These are phyloP conservation scores for Hymenoscyphus fructigenus DNA, from an alignment of 2,329 filamentous ascomycete genomes.

Conservation along the genomic window DNA sequence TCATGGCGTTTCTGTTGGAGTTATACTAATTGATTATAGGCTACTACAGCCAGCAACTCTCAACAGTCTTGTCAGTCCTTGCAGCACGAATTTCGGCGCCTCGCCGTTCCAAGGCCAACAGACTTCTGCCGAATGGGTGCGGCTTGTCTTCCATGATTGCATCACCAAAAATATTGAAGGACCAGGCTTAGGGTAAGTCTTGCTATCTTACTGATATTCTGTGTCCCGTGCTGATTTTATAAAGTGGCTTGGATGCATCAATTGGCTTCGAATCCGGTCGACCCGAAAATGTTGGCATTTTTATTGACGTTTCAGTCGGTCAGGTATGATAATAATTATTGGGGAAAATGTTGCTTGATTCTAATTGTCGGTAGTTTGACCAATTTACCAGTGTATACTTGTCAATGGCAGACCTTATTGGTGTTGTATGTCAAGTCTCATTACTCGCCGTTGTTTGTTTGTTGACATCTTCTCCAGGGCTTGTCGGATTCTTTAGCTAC, in stretches of 20 bases:
- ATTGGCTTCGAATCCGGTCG: conserved; percentile 25
- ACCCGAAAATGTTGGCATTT: conserved; percentile 50
- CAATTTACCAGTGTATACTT: conserved; percentile 11
- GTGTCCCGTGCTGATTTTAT: conserved; percentile 31
- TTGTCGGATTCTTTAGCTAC: conserved; percentile 7
- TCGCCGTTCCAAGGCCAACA: conserved; percentile 12
- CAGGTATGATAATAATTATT: background rate
- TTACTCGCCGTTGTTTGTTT: background rate
- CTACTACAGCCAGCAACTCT: conserved; percentile 10
- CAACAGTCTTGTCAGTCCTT: conserved; percentile 10
- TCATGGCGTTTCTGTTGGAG: background rate
- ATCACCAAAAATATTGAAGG: conserved; percentile 47
- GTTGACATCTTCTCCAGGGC: background rate
- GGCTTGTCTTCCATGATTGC: conserved; percentile 63
- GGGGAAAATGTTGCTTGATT: too few relatives aligned
- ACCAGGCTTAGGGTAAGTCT: conserved; percentile 18
- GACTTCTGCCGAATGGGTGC: conserved; percentile 54
- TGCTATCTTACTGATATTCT: background rate
- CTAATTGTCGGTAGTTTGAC: background rate
- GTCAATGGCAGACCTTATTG: conserved; percentile 27
- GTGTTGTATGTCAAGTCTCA: conserved; percentile 15
- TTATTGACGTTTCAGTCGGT: conserved; percentile 19
- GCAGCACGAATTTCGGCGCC: conserved; percentile 12
- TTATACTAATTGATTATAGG: background rate
- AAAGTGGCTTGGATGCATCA: conserved; percentile 54